These are phyloP conservation scores for Alternaria viburni DNA, from an alignment of 2,329 filamentous ascomycete genomes.

Conservation along the genomic window DNA sequence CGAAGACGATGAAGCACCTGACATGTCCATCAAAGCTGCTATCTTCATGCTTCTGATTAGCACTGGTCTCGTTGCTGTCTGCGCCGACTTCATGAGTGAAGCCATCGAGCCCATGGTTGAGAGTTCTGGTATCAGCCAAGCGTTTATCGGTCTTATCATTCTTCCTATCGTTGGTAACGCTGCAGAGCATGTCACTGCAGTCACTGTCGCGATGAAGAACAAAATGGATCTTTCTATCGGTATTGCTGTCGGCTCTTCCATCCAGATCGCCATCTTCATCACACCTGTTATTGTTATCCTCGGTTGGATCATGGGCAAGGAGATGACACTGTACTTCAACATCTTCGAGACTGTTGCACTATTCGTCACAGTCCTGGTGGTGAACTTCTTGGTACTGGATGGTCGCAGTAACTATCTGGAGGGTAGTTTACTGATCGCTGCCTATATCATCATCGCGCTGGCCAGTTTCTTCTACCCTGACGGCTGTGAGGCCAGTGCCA, in stretches of 20 bases:
- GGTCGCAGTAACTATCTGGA: conserved; percentile 85
- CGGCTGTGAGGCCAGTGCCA: conserved; percentile 49
- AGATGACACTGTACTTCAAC: conserved; percentile 70
- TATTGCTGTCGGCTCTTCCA: conserved; percentile 79
- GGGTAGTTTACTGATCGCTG: conserved; percentile 74
- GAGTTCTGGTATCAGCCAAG: conserved; percentile 67
- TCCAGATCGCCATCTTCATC: conserved; percentile 80
- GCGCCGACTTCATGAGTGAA: conserved; percentile 75
- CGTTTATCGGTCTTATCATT: conserved; percentile 81
- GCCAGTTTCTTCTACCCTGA: conserved; percentile 59
- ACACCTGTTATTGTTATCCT: conserved; percentile 78
- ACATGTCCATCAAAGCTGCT: conserved; percentile 65
- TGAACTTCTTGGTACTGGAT: conserved; percentile 85
- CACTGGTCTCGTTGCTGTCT: conserved; percentile 65
- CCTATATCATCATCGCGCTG: conserved; percentile 79
- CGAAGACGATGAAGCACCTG: conserved; percentile 41
- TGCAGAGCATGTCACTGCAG: conserved; percentile 80
- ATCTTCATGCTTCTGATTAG: conserved; percentile 62
- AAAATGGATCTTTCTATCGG: conserved; percentile 86
- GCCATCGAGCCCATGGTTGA: conserved; percentile 73
- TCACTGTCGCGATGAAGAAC: conserved; percentile 80
- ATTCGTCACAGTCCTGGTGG: conserved; percentile 82
- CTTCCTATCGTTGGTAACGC: conserved; percentile 85
- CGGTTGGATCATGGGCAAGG: conserved; percentile 76
- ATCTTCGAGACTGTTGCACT: conserved; percentile 71